Base-by-base conservation (phyloP, 1,284 basidiomycete species). In the Gastroboletus turbinatus region DNA sequence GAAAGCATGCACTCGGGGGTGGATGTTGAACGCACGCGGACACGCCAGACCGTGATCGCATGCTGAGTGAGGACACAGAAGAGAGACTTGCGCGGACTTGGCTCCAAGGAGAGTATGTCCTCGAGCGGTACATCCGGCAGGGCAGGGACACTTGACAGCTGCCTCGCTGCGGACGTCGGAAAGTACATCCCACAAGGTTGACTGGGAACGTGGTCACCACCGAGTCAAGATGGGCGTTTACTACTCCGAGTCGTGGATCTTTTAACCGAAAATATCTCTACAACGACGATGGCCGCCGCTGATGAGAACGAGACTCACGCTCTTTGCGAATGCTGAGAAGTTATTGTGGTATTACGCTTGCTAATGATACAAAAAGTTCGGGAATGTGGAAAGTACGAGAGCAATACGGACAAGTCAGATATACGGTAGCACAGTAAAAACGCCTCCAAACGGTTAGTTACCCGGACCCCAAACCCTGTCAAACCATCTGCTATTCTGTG, bases 11-110 rank as follows among this genome's bases (percentile, higher is more conserved):
- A 19, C 5, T n/a, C 25, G 38, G 10, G 23, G 16, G 16, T 52
- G 32, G 29, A 45, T 42, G 32, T 48, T 43, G 27, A 42, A 81
- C 89, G 66, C 72, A 95, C 93, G 71, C 92, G 80, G 57, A 92
- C 87, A 70, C 88, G 84, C 93, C 93, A 96, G 38, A 94, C 78
- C 3, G 87, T 79, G 33, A 96, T 70, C 5, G 83, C 81, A 64
- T 78, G 82, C 61, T 77, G 79, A 7, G 90, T 87, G 46, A 94
- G 74, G 9, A 84, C 80, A 62, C 87, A 90, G 69, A 95, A 94
- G 47, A 94, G 78, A 43, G 87, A 86, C 69, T 84, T 93, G 60
- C 85, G 82, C 32, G 87, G 83, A 66, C 85, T 92, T 5, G 85
- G 76, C 27, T 78, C 75, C 53, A 93, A 70, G 19, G 76, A 77